Evolutionary conservation across 306 rosid species (phyloP), one percentile per base, ranked within the genome.

Genomic region (Echinosophora koreensis): DNA sequence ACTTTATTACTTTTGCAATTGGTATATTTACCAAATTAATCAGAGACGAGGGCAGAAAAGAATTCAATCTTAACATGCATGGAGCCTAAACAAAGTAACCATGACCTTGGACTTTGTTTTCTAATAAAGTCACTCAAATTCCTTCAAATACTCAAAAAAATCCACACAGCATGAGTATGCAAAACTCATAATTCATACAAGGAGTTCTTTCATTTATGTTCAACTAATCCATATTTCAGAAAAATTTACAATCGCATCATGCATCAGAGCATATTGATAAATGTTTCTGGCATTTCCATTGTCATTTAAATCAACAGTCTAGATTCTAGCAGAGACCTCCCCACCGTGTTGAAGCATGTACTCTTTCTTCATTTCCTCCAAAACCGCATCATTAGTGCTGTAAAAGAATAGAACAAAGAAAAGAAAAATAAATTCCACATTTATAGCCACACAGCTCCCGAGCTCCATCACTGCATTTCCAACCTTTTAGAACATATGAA

Each of bases 361-460:
- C 2, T 87, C 87, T 80, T 85, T 92, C 87, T 92, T 92, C 96
- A 92, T 90, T 86, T 90, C 87, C 83, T 92, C 96, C 76, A 90
- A 84, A 66, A 92, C 89, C 4, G 83, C 83, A 83, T 90, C 97
- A 63, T 88, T 90, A 11, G 97, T 92, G 80, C 96, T 92, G 89
- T 54, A 73, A 79, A 81, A 75, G 55, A 46, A 14, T 59, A 8
- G 50, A 15, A 32, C 5, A 55, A 16, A 12, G 13, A 55, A 16
- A 64, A 18, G 27, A 41, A 77, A 61, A 22, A 12, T 46, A 47
- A 73, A 12, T 54, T 59, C 71, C 44, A 69, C 66, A 71, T 81
- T 39, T 63, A 71, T 17, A 60, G 57, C 46, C 47, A 74, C 9
- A 38, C 8, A 51, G 11, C 6, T 12, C n/a, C n/a, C 56, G 17